Evolutionary conservation across 139 green algal genomes (phyloP).

Genomic region (Auxenochlorella pyrenoidosa): DNA sequence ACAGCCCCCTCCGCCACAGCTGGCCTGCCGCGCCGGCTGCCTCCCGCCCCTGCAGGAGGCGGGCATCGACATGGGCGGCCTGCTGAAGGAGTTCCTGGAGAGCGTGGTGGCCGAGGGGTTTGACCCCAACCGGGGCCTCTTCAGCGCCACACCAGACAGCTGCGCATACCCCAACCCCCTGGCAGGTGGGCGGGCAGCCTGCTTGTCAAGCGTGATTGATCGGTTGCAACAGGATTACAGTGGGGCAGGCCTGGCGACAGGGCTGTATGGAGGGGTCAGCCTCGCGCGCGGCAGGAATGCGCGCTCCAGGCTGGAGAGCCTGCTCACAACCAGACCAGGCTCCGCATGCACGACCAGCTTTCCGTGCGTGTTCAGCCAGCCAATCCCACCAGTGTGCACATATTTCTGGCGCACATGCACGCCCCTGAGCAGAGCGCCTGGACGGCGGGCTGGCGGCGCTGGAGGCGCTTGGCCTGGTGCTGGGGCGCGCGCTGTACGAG

Average conservation of each 20-base stretch:
- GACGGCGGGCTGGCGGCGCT: constrained; percentile 60
- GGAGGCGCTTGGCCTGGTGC: constrained; percentile 74
- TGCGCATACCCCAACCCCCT: constrained; percentile 69
- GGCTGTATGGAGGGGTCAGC: no score
- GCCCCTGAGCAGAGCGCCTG: constrained; percentile 36
- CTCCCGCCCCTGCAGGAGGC: constrained; percentile 60
- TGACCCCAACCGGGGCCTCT: constrained; percentile 68
- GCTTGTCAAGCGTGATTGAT: not conserved
- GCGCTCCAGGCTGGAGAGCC: no score
- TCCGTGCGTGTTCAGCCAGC: no score
- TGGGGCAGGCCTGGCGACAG: not conserved
- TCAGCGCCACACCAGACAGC: constrained; percentile 59
- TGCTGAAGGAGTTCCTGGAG: constrained; percentile 90
- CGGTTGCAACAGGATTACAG: no score
- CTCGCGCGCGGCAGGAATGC: no score
- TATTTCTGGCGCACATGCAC: not conserved
- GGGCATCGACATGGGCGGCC: constrained; percentile 85
- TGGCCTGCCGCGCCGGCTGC: not conserved
- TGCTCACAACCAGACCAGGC: no score
- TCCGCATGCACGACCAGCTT: no score
- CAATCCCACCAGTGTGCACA: no score
- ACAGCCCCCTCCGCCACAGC: not conserved
- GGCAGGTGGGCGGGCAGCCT: constrained; percentile 34
- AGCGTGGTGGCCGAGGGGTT: constrained; percentile 35
- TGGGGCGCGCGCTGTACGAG: constrained; percentile 71